Base-by-base conservation (phyloP, 2,329 filamentous ascomycete genomes). In the Clonostachys sp. region DNA sequence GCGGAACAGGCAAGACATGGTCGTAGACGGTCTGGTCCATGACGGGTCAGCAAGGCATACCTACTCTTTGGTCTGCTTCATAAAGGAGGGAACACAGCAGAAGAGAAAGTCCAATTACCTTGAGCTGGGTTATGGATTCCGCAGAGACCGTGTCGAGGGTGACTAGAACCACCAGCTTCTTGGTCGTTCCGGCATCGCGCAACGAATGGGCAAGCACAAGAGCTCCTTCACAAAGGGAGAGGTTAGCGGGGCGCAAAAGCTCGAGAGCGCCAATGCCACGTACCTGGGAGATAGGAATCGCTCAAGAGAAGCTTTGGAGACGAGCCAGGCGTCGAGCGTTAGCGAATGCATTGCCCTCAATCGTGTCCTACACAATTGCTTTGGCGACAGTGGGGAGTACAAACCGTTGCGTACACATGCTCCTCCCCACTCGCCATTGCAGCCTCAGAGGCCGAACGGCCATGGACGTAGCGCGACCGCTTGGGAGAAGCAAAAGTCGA, bases 171-270 rank as follows among this genome's bases (percentile, higher is more conserved):
- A 86, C 91, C 58, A 99, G 77, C 73, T 90, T 92, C 73, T 89
- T 94, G 55, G 76, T 83, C 36, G 91, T 89, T 48, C 89, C 89
- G 58, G 84, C 86, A 84, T 99, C 94, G 68, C 89, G 87, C 48
- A 99, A 75, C 34, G 94, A 97, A 73, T 97, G 91, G 51, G 91
- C 91, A 53, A 99, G 83, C 42, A 99, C 91, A 57, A 94, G 83
- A 50, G 91, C 92, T 66, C 94, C 92, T 95, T 56, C 20, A 30
- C n/a, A 2, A 40, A 12, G 30, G 33, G 16, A 24, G 6, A 13
- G 38, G 42, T 50, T 39, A 48, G 49, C 12, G 12, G n/a, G n/a
- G 12, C 14, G 18, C 34, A 16, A 12, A 12, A 14, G 4, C 41
- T 18, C 17, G 14, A 9, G 14, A 42, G 36, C 33, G 16, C 20